Evolutionary conservation across 2,329 filamentous ascomycete species (phyloP).

Genomic region (Hypoxylon sp.): DNA sequence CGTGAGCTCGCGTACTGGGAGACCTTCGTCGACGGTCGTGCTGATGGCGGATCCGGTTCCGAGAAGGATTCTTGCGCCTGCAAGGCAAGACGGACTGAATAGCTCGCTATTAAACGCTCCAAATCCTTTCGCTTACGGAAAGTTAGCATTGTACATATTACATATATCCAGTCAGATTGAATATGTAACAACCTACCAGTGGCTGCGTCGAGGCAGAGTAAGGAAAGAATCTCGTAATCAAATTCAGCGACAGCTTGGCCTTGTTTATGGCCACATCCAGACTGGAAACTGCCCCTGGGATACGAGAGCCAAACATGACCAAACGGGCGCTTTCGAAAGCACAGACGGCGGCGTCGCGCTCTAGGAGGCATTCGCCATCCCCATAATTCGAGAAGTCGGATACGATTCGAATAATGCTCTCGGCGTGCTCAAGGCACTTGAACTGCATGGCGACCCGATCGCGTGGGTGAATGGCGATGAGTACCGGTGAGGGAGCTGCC

Average conservation of each 20-base stretch:
- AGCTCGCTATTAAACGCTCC: constrained; percentile 48
- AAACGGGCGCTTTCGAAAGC: constrained; percentile 59
- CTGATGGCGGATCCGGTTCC: constrained; percentile 41
- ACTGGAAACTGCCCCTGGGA: constrained; percentile 38
- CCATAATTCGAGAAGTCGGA: constrained; percentile 49
- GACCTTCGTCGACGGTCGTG: constrained; percentile 43
- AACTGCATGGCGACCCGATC: constrained; percentile 52
- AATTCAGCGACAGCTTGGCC: constrained; percentile 48
- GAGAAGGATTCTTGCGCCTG: constrained; percentile 45
- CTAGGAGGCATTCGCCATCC: constrained; percentile 50
- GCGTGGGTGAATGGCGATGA: constrained; percentile 48
- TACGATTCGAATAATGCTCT: constrained; percentile 55
- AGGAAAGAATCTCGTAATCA: constrained; percentile 49
- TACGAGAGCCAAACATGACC: constrained; percentile 53
- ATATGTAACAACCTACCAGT: constrained; percentile 42
- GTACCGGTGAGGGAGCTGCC: constrained; percentile 52
- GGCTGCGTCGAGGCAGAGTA: constrained; percentile 50
- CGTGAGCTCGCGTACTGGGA: constrained; percentile 51
- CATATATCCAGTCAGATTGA: neutral
- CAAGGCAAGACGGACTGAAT: constrained; percentile 46
- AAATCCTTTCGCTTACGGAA: constrained; percentile 47
- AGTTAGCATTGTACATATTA: constrained; percentile 7
- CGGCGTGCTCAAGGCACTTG: constrained; percentile 56
- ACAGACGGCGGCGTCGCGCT: constrained; percentile 59
- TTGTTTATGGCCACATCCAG: constrained; percentile 47